Evolutionary conservation across 345 rosid species (phyloP), one percentile per base, ranked within the genome.

Genomic region (Fremontodendron californicum): DNA sequence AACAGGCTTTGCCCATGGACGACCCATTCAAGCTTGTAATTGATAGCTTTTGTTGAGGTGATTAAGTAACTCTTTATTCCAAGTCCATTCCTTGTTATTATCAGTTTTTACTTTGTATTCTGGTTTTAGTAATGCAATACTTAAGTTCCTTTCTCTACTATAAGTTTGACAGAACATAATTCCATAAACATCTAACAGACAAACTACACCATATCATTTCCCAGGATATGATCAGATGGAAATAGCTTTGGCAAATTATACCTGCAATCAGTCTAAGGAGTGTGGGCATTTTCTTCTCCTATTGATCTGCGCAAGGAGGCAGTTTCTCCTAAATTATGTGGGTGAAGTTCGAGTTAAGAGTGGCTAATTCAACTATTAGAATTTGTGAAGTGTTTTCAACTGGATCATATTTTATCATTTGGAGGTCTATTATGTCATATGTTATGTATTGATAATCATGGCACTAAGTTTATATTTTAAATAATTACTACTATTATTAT

Each of bases 21-120:
- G 86, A 73, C 81, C 87, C 31, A 87, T 91, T 64, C 98, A 95
- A 82, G 89, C 93, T 62, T 91, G 96, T 76, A 91, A 82, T 71
- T 94, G 84, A 90, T 58, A 31, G 49, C 45, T 33, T 39, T 66
- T 52, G 1, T 33, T n/a, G 18, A 79, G 85, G 89, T 84, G 81
- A 58, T 55, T 16, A n/a, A n/a, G n/a, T n/a, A 46, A 65, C 46
- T 39, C 70, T 18, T 8, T 37, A 3, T 18, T 64, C 45, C 64
- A 29, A 60, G 37, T 60, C n/a, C 40, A 31, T 61, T 61, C 66
- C 66, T n/a, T 64, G 45, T 19, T 37, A 64, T 9, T 37, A 1
- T 37, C 31, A 31, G 7, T 19, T 31, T 45, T 65, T 43, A 21
- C 49, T 65, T 21, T 61, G 11, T 42, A 35, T 16, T 15, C 16